phyloP scores from a whole-genome alignment of 2,329 filamentous ascomycete species.

The Calonectria pteridis region DNA sequence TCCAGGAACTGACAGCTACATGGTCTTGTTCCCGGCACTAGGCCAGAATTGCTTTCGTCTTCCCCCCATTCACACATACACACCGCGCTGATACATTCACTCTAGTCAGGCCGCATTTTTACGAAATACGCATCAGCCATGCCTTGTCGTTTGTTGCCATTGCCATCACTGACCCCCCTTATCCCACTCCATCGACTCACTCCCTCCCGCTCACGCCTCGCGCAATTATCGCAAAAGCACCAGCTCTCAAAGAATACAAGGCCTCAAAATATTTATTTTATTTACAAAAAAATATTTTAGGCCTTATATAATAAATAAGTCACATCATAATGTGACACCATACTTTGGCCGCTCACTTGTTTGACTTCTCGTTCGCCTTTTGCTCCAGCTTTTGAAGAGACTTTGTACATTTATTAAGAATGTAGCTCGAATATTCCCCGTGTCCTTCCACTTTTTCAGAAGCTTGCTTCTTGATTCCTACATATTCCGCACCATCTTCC shows the following conservation, averaged over 20 bases:
- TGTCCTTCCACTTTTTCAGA: conserved; percentile 41
- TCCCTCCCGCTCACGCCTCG: too few relatives aligned
- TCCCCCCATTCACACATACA: not conserved
- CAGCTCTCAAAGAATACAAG: not conserved
- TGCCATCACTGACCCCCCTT: not conserved
- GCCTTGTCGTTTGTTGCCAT: not conserved
- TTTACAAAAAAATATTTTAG: too few relatives aligned
- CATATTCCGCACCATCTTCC: conserved; percentile 36
- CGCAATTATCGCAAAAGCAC: not conserved
- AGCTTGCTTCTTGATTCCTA: conserved; percentile 41
- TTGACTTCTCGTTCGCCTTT: not conserved
- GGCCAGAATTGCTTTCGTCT: not conserved
- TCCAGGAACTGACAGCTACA: not conserved
- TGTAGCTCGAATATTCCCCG: conserved; percentile 44
- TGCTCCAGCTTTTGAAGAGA: not conserved
- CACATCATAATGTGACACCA: too few relatives aligned
- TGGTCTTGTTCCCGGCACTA: not conserved
- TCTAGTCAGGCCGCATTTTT: not conserved
- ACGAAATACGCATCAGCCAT: not conserved
- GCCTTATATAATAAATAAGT: too few relatives aligned
- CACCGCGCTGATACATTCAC: not conserved
- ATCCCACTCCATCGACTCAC: too few relatives aligned
- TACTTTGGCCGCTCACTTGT: not conserved
- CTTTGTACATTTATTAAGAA: conserved; percentile 26
- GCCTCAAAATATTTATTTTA: not conserved